Evolutionary conservation across 805 yeast genomes (phyloP).

Genomic region (Lachancea meyersii): DNA sequence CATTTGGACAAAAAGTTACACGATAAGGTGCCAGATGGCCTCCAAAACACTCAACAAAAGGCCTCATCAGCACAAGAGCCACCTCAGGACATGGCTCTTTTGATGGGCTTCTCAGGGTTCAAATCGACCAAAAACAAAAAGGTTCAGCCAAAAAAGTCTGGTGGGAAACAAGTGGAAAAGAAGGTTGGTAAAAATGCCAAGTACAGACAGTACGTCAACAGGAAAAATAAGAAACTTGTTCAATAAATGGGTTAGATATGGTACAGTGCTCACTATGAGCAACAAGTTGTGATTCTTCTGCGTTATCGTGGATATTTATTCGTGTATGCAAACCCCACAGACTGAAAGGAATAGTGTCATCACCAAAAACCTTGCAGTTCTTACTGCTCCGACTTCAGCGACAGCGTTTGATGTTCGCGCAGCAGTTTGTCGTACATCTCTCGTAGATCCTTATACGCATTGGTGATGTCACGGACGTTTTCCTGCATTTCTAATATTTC

Average conservation of each 20-base stretch:
- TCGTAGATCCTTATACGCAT: conserved; percentile 55
- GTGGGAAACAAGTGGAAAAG: conserved; percentile 38
- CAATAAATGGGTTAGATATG: neutral
- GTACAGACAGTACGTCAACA: conserved; percentile 56
- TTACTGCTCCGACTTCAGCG: neutral
- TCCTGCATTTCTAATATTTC: conserved; percentile 37
- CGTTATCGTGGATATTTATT: too few species aligned
- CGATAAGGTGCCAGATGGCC: neutral
- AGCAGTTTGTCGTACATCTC: conserved; percentile 53
- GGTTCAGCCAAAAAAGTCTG: conserved; percentile 40
- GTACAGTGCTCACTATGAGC: neutral
- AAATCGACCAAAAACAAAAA: conserved; percentile 51
- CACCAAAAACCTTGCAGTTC: neutral
- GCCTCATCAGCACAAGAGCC: conserved; percentile 1
- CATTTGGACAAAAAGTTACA: neutral
- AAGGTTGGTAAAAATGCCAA: conserved; percentile 36
- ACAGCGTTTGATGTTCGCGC: conserved; percentile 41
- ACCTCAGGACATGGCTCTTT: conserved; percentile 2
- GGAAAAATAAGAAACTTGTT: conserved; percentile 23
- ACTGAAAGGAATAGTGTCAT: too few species aligned
- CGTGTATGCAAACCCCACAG: too few species aligned
- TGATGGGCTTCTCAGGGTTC: conserved; percentile 58
- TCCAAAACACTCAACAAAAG: neutral
- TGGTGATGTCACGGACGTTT: conserved; percentile 45
- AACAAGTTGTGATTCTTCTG: neutral